phyloP scores from a whole-genome alignment of 2,329 filamentous ascomycete species.

The Westerdykella sp. region DNA sequence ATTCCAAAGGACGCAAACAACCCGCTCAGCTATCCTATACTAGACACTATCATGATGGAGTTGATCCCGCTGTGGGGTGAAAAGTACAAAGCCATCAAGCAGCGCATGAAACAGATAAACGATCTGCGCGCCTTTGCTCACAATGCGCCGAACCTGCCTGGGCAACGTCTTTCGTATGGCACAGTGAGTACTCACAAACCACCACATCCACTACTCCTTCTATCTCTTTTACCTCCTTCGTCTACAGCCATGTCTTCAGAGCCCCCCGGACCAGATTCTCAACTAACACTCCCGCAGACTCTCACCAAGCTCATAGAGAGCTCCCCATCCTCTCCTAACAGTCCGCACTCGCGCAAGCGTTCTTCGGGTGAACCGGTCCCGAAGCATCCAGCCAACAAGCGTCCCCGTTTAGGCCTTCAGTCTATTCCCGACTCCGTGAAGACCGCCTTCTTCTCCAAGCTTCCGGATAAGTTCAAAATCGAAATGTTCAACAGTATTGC shows the following conservation, averaged over 20 bases:
- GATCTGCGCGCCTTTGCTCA: constrained; percentile 17
- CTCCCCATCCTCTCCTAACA: not conserved
- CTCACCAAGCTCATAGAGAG: constrained; percentile 9
- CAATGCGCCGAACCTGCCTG: constrained; percentile 10
- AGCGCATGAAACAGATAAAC: constrained; percentile 19
- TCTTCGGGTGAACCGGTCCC: constrained; percentile 9
- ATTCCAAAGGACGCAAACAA: constrained; percentile 15
- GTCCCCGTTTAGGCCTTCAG: constrained; percentile 14
- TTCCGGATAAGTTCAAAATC: constrained; percentile 20
- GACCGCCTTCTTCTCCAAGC: constrained; percentile 13
- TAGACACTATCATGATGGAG: constrained; percentile 16
- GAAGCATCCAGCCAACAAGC: constrained; percentile 23
- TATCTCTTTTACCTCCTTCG: no score
- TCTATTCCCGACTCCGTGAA: constrained; percentile 21
- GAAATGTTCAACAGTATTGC: constrained; percentile 24
- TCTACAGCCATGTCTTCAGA: not conserved
- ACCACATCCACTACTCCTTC: no score
- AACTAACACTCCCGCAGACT: constrained; percentile 7
- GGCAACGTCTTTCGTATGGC: constrained; percentile 13
- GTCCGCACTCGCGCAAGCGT: constrained; percentile 5
- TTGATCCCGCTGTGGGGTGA: constrained; percentile 19
- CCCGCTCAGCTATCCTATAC: constrained; percentile 16
- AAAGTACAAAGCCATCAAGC: constrained; percentile 21
- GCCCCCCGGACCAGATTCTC: not conserved
- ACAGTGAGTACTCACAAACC: constrained; percentile 14